Percentiles rank a stretch among this genome's conserved stretches.
These are phyloP conservation scores for Trichoderma cornu-damae DNA, from an alignment of 2,329 filamentous ascomycete species.

Conservation along the genomic window DNA sequence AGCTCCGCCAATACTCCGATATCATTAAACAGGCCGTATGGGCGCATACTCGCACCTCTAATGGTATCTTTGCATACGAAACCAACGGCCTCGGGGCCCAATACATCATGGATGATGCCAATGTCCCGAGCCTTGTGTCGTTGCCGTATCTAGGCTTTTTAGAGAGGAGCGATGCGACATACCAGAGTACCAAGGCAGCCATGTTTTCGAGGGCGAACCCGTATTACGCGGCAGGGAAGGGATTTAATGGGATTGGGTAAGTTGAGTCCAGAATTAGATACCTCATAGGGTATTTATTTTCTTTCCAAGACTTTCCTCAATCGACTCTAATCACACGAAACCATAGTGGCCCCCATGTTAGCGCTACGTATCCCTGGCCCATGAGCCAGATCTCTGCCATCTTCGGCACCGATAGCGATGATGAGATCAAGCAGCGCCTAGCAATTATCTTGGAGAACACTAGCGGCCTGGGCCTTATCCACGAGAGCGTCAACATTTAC, in stretches of 20 bases:
- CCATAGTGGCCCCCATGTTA: constrained; percentile 56
- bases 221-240: constrained; percentile 50
- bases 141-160: constrained; percentile 61
- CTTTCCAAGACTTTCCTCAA: neutral
- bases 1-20: constrained; percentile 38
- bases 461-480: constrained; percentile 41
- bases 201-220: constrained; percentile 72
- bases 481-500: constrained; percentile 45
- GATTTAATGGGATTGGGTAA: constrained; percentile 28
- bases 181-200: constrained; percentile 75
- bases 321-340: neutral
- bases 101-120: constrained; percentile 53
- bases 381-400: constrained; percentile 52
- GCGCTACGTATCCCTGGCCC: constrained; percentile 52
- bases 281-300: neutral
- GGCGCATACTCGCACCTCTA: constrained; percentile 40
- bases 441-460: constrained; percentile 39
- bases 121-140: constrained; percentile 62
- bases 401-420: constrained; percentile 41
- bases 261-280: constrained; percentile 20
- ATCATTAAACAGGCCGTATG: constrained; percentile 65
- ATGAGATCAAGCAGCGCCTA: constrained; percentile 34
- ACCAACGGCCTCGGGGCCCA: constrained; percentile 65
- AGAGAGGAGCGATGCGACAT: constrained; percentile 55
- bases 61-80: constrained; percentile 70